Evolutionary conservation across 768 basidiomycete species (phyloP).

Genomic region (Phlebiopsis flavidoalba): DNA sequence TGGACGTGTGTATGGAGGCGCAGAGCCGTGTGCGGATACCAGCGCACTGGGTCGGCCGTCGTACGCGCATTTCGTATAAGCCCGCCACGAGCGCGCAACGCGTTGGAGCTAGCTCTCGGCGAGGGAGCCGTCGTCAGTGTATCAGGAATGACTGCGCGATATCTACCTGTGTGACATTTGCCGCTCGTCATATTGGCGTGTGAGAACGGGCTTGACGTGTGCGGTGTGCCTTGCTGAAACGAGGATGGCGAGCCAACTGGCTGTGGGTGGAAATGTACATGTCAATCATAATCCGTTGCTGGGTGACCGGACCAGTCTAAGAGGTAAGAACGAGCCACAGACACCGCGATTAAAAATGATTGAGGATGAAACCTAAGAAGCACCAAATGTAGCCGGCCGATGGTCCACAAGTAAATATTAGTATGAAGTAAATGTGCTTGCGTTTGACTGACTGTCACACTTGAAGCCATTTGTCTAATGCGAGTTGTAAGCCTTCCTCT

Average conservation of each 20-base stretch:
- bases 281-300: not conserved
- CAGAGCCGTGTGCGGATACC: not conserved
- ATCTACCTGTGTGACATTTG: not conserved
- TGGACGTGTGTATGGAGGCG: not conserved
- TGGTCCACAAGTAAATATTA: no score
- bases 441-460: no score
- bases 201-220: not conserved
- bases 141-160: not conserved
- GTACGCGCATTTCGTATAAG: not conserved
- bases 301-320: not conserved
- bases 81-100: not conserved
- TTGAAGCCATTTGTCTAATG: not conserved
- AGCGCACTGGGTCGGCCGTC: not conserved
- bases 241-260: not conserved
- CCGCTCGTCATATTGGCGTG: not conserved
- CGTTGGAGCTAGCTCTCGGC: not conserved
- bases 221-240: not conserved
- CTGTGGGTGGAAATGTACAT: not conserved
- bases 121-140: not conserved
- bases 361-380: no score
- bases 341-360: no score
- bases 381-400: no score
- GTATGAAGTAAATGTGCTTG: no score
- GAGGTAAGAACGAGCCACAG: no score
- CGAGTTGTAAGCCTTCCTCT: not conserved